Evolutionary conservation across 1,284 basidiomycete genomes (phyloP), one percentile per base, ranked within the genome.

Genomic region (Leccinum pachyderme): DNA sequence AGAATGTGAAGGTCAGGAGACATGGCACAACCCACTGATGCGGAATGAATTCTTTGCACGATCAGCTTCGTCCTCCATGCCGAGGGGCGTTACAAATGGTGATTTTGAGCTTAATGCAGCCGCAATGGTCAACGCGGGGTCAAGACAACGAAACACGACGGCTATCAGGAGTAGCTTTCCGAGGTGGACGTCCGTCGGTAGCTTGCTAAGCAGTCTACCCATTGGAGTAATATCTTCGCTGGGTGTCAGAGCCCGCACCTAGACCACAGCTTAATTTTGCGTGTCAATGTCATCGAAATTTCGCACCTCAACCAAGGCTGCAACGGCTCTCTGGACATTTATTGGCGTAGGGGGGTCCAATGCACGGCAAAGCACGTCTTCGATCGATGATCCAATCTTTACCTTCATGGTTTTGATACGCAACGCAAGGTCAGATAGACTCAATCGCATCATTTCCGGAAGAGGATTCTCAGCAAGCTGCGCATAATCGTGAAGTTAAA

Each of bases 351-450:
- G 97, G 4, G 97, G 95, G 65, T 99, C 96, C 49, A 99, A 75
- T 1, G 96, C 95, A 58, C 82, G 82, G 33, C 87, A 83, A 1
- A 99, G 79, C 1, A 95, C 93, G 57, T 97, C 92, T 69, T 97
- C 95, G 55, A 99, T 94, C 0, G 90, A 87, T 7, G 78, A 75
- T 12, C 95, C 96, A 44, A 98, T 75, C 62, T 91, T 89, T 45
- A 97, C 79, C 65, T 92, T 94, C 84, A 99, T 91, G 58, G 98
- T 96, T 76, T 99, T 99, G 75, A 96, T 98, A 49, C 95, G 88
- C 48, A 99, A 78, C 0, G 95, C 93, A 18, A 99, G 82, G 69
- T 98, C 95, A 55, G 96, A 95, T 28, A 99, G 77, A 60, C 95
- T 97, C 4, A 99, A 78, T 25, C 97, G 85, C 73, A 93, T 86